Percentiles rank a stretch among this genome's conserved stretches.
Conservation (phyloP, 345 rosid species). For the Pistacia vera region DNA sequence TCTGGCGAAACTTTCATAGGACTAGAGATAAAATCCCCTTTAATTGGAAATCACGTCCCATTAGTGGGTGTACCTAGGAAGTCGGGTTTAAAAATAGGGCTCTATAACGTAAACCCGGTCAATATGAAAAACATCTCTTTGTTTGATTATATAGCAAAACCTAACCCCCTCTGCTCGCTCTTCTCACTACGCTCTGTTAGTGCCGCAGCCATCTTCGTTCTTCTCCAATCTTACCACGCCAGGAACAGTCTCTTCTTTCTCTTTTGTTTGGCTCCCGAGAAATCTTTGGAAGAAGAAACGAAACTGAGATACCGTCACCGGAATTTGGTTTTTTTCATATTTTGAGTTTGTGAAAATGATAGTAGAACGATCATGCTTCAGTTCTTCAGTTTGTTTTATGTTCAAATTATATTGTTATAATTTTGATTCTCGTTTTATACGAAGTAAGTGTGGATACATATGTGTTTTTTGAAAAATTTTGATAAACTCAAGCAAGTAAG, state of each 20-base stretch:
- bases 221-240: not conserved
- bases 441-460: no score
- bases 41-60: no score
- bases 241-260: not conserved
- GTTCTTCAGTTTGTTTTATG: not conserved
- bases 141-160: not conserved
- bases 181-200: not conserved
- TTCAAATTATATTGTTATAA: not conserved
- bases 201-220: not conserved
- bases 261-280: not conserved
- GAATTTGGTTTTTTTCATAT: no score
- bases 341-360: not conserved
- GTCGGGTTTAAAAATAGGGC: no score
- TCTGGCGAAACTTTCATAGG: no score
- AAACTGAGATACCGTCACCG: no score
- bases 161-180: not conserved
- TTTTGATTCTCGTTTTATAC: not conserved
- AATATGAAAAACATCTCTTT: no score
- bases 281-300: not conserved
- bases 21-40: no score
- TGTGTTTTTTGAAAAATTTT: no score
- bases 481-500: no score
- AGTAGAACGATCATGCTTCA: not conserved
- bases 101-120: no score
- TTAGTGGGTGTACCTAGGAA: no score